Evolutionary conservation across 2,329 filamentous ascomycete species (phyloP).

Genomic region (Penicillium sp.): DNA sequence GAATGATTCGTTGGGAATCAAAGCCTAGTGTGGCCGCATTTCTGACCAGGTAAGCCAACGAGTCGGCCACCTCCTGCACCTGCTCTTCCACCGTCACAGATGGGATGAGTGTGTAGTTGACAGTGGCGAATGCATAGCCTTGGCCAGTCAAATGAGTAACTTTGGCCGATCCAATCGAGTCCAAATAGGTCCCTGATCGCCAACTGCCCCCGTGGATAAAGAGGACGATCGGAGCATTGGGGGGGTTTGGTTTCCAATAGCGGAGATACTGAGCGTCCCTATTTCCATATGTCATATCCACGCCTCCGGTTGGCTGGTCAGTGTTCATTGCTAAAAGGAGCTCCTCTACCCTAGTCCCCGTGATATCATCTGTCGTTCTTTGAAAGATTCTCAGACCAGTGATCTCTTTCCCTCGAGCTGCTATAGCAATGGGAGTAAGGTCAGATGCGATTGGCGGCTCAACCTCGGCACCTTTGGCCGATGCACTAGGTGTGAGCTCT

Average conservation of each 20-base stretch:
- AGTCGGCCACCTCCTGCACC: constrained; percentile 4
- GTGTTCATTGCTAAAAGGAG: constrained; percentile 1
- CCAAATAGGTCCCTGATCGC: not conserved
- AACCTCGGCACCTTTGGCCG: not conserved
- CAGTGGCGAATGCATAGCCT: constrained; percentile 1
- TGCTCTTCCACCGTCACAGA: constrained; percentile 5
- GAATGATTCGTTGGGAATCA: not conserved
- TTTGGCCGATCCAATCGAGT: constrained; percentile 3
- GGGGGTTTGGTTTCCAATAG: not conserved
- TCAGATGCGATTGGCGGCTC: not conserved
- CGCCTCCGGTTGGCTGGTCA: not conserved
- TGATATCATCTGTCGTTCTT: not conserved
- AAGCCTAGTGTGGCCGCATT: not conserved
- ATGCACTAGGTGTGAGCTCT: not conserved
- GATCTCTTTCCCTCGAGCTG: not conserved
- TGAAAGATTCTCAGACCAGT: not conserved
- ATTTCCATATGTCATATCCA: not conserved
- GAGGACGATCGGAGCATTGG: constrained; percentile 1
- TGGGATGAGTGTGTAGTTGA: constrained; percentile 4
- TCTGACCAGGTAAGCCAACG: not conserved
- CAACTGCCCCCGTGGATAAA: constrained; percentile 9
- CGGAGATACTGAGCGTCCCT: not conserved
- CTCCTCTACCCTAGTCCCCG: not conserved
- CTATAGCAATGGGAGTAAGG: not conserved
- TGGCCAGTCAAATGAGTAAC: not conserved